Conservation (phyloP, 108 stramenopile genomes). For the Skeletonema tropicum region DNA sequence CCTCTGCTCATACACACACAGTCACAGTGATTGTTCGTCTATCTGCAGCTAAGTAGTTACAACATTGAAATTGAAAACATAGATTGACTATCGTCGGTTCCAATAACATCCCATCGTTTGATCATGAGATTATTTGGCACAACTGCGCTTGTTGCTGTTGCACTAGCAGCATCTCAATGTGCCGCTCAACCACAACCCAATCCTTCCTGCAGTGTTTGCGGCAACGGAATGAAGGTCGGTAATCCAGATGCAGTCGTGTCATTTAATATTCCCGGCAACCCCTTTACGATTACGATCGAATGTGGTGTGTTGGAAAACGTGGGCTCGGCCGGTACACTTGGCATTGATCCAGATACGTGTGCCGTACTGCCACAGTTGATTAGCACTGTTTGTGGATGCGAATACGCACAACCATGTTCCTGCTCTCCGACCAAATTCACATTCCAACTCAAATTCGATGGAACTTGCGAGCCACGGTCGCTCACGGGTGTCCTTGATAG, state of each 20-base stretch:
- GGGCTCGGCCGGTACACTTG: not conserved
- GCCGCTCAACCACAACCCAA: not conserved
- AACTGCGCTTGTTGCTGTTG: not conserved
- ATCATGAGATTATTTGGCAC: not conserved
- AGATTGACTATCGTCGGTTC: not conserved
- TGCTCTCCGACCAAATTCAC: no score
- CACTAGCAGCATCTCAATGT: not conserved
- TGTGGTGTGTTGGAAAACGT: not conserved
- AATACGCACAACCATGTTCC: no score
- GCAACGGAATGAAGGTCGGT: not conserved
- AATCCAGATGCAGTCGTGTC: not conserved
- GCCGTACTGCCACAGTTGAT: not conserved
- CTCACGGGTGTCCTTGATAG: no score
- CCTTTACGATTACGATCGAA: no score
- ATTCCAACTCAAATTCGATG: no score
- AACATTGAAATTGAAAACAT: not conserved
- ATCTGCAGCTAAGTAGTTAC: not conserved
- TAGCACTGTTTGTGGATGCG: not conserved
- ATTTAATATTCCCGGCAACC: no score
- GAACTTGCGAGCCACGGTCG: no score
- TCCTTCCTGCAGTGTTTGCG: not conserved
- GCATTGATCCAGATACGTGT: not conserved
- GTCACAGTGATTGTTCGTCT: not conserved
- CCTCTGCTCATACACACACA: not conserved
- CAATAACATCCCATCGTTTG: not conserved